Conservation (phyloP, 2,329 filamentous ascomycete species). For the Epichloe aotearoae region DNA sequence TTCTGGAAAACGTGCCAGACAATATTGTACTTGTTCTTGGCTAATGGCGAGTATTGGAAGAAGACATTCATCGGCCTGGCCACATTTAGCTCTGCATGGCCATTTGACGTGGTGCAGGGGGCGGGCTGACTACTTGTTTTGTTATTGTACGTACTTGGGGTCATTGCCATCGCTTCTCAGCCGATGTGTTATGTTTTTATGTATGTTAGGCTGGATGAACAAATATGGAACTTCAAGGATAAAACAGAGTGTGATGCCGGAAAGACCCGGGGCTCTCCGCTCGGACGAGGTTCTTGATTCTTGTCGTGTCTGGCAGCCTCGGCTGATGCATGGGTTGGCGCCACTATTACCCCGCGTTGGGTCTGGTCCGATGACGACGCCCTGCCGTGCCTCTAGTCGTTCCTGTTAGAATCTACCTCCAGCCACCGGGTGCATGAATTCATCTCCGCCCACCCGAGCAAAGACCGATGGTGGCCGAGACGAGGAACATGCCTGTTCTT, state of each 20-base stretch:
- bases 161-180: conserved; percentile 6
- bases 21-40: neutral
- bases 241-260: neutral
- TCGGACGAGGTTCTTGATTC: neutral
- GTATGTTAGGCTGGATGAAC: neutral
- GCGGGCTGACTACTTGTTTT: neutral
- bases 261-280: no score
- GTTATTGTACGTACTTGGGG: conserved; percentile 3
- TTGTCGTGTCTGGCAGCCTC: neutral
- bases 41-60: neutral
- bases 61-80: neutral
- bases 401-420: neutral
- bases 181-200: conserved; percentile 6
- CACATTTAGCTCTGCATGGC: neutral
- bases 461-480: conserved; percentile 22
- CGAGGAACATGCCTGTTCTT: no score
- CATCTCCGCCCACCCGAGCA: conserved; percentile 21
- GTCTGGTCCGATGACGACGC: neutral
- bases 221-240: neutral
- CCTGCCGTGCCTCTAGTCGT: neutral
- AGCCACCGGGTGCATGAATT: neutral
- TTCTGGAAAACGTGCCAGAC: neutral
- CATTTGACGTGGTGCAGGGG: neutral
- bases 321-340: neutral
- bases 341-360: conserved; percentile 3